These are phyloP conservation scores for Primulina eburnea DNA, from an alignment of 257 asterid species.

Conservation along the genomic window DNA sequence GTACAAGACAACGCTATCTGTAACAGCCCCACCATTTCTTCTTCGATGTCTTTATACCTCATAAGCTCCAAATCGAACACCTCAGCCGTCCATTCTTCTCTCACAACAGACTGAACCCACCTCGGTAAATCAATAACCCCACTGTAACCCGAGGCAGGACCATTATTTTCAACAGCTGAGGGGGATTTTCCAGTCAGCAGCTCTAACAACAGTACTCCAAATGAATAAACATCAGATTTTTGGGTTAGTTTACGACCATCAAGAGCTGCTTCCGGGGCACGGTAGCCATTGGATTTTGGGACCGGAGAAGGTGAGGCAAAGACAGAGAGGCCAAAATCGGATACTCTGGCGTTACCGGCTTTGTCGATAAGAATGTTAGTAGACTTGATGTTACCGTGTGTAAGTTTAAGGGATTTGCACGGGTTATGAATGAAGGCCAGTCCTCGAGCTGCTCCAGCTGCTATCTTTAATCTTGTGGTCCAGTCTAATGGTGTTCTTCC, in stretches of 20 bases:
- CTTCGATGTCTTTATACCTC: constrained; percentile 92
- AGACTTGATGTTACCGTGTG: constrained; percentile 90
- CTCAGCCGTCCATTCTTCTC: constrained; percentile 99
- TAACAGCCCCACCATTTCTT: constrained; percentile 92
- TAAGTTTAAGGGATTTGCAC: constrained; percentile 59
- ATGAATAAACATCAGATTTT: constrained; percentile 74
- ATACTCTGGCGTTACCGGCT: constrained; percentile 53
- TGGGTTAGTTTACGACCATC: constrained; percentile 64
- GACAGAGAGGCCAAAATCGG: constrained; percentile 76
- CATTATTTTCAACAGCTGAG: constrained; percentile 42
- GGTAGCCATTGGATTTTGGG: constrained; percentile 70
- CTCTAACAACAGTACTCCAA: constrained; percentile 84
- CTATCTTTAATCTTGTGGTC: constrained; percentile 75
- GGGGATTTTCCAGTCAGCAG: constrained; percentile 88
- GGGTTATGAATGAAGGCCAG: constrained; percentile 66
- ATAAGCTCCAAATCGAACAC: constrained; percentile 95
- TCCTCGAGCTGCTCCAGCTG: constrained; percentile 83
- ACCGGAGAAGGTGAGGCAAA: constrained; percentile 48
- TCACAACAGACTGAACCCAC: constrained; percentile 97
- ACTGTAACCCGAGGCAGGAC: constrained; percentile 44
- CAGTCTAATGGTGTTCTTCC: constrained; percentile 96
- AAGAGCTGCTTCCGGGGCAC: constrained; percentile 66
- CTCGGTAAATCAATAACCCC: constrained; percentile 78
- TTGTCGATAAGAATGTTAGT: constrained; percentile 77
- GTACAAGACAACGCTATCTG: constrained; percentile 85